Percentiles rank a stretch among this genome's conserved stretches.
Evolutionary conservation across 2,329 filamentous ascomycete genomes (phyloP).

Genomic region (Talaromyces sp.): DNA sequence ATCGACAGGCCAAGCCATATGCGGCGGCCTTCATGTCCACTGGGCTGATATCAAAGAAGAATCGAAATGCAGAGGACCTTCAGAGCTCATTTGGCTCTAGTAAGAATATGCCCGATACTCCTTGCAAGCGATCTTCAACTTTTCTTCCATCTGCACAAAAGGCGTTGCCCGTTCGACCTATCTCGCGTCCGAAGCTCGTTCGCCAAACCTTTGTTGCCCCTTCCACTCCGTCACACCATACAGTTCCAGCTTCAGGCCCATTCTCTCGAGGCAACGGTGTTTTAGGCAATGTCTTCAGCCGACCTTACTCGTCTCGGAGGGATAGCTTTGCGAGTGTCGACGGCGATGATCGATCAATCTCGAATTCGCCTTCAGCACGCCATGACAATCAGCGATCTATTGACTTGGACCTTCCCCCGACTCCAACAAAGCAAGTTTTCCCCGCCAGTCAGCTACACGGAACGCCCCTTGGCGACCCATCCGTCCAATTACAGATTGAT

Average conservation of each 20-base stretch:
- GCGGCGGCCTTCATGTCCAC: slow-evolving; percentile 90
- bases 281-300: slow-evolving; percentile 54
- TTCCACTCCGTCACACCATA: slow-evolving; percentile 71
- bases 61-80: slow-evolving; percentile 69
- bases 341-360: slow-evolving; percentile 63
- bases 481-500: slow-evolving; percentile 59
- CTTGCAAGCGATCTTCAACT: slow-evolving; percentile 79
- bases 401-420: slow-evolving; percentile 79
- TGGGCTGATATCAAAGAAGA: slow-evolving; percentile 90
- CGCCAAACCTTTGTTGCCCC: slow-evolving; percentile 71
- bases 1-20: slow-evolving; percentile 70
- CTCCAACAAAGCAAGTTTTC: slow-evolving; percentile 67
- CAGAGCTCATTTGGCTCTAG: slow-evolving; percentile 47
- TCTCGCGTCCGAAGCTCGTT: slow-evolving; percentile 58
- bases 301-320: slow-evolving; percentile 47
- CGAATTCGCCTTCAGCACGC: slow-evolving; percentile 52
- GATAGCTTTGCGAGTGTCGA: slow-evolving; percentile 77
- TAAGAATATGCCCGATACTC: slow-evolving; percentile 83
- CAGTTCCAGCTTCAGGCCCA: slow-evolving; percentile 58
- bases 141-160: slow-evolving; percentile 61
- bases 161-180: slow-evolving; percentile 52
- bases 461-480: slow-evolving; percentile 12
- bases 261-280: slow-evolving; percentile 62
- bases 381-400: slow-evolving; percentile 53
- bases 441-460: neutral